Percentiles rank a stretch among this genome's conserved stretches.
These are phyloP conservation scores for Dipteronia dyeriana DNA, from an alignment of 345 rosid species.

Conservation along the genomic window DNA sequence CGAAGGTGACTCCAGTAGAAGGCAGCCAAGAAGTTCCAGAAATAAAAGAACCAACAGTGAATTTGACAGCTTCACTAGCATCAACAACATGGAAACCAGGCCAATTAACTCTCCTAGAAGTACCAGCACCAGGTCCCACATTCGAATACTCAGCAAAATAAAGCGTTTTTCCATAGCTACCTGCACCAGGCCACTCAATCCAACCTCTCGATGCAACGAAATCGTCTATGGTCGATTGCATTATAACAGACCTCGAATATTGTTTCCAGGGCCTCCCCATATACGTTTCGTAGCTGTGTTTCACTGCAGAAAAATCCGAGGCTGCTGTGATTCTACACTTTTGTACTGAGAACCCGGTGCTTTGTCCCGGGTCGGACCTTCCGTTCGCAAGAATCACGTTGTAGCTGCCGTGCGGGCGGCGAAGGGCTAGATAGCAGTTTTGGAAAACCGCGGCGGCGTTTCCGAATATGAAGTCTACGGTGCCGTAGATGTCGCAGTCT, in stretches of 20 bases:
- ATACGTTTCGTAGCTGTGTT: conserved; percentile 38
- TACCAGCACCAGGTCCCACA: conserved; percentile 48
- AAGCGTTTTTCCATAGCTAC: conserved; percentile 29
- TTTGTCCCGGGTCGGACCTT: conserved; percentile 65
- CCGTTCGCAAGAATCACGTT: conserved; percentile 65
- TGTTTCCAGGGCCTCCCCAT: conserved; percentile 83
- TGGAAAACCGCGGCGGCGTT: conserved; percentile 88
- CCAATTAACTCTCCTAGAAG: conserved; percentile 46
- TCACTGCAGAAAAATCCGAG: conserved; percentile 38
- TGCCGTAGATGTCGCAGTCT: conserved; percentile 76
- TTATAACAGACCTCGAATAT: conserved; percentile 69
- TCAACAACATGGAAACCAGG: conserved; percentile 52
- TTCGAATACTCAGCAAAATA: conserved; percentile 59
- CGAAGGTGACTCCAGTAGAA: conserved; percentile 56
- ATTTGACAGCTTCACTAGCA: conserved; percentile 40
- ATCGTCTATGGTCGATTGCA: conserved; percentile 63
- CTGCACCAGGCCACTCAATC: conserved; percentile 67
- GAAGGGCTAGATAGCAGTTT: conserved; percentile 51
- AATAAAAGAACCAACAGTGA: conserved; percentile 50
- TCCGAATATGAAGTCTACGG: conserved; percentile 81
- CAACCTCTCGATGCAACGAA: conserved; percentile 56
- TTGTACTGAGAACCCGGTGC: conserved; percentile 72
- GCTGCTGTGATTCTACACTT: conserved; percentile 45
- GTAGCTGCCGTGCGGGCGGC: conserved; percentile 37
- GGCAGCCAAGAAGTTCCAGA: conserved; percentile 60